Evolutionary conservation across 2,329 filamentous ascomycete genomes (phyloP).

Genomic region (Penicillium digitatum): DNA sequence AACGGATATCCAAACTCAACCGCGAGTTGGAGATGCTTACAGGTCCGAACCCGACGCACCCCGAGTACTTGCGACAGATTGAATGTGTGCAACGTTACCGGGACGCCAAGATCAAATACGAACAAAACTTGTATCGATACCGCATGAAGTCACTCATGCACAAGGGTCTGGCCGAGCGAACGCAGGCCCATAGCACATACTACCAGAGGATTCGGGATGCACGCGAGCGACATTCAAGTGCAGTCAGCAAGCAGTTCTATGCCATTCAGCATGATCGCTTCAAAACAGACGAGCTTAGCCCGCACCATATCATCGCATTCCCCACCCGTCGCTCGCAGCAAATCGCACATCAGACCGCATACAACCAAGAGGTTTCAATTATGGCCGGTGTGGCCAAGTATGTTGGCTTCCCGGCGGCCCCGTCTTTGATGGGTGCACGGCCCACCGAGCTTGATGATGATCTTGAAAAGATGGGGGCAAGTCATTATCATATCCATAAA

Average conservation of each 20-base stretch:
- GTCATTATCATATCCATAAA: slow-evolving; percentile 33
- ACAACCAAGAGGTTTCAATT: slow-evolving; percentile 92
- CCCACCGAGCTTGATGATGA: slow-evolving; percentile 77
- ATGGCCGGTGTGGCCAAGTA: slow-evolving; percentile 89
- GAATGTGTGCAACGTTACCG: slow-evolving; percentile 78
- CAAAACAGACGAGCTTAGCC: slow-evolving; percentile 69
- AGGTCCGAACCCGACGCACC: slow-evolving; percentile 65
- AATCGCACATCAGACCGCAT: slow-evolving; percentile 78
- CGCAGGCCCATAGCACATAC: slow-evolving; percentile 85
- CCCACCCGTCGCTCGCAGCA: slow-evolving; percentile 72
- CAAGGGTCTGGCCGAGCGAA: slow-evolving; percentile 73
- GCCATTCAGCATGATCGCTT: slow-evolving; percentile 86
- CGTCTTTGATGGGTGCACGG: slow-evolving; percentile 70
- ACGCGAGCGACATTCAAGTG: slow-evolving; percentile 73
- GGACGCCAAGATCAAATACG: slow-evolving; percentile 73
- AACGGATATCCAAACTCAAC: slow-evolving; percentile 78
- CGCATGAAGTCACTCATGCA: slow-evolving; percentile 69
- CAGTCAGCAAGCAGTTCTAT: slow-evolving; percentile 85
- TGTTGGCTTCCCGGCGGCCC: slow-evolving; percentile 93
- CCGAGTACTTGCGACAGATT: slow-evolving; percentile 86
- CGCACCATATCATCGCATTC: slow-evolving; percentile 78
- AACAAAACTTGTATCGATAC: slow-evolving; percentile 68
- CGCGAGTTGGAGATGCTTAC: slow-evolving; percentile 59
- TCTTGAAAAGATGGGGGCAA: slow-evolving; percentile 81
- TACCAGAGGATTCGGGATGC: slow-evolving; percentile 81